Conservation (phyloP, 2,329 filamentous ascomycete species). For the Colletotrichum sp. region DNA sequence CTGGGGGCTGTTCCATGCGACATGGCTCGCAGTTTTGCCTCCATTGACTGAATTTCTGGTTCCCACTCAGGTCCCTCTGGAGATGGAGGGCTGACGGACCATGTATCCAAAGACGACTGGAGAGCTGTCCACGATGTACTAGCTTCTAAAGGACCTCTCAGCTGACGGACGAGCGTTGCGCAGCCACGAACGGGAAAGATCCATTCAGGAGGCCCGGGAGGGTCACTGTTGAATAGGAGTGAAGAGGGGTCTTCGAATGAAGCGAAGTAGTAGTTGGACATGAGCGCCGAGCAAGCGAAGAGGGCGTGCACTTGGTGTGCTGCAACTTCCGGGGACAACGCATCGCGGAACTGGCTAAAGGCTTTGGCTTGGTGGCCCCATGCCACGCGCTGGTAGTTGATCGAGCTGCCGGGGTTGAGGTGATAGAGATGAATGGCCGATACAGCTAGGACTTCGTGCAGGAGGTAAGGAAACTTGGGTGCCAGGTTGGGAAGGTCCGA, state of each 20-base stretch:
- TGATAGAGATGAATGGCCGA: background rate
- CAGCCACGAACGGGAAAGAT: background rate
- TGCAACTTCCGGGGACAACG: background rate
- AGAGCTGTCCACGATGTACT: background rate
- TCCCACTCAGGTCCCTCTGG: background rate
- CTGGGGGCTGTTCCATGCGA: fast-evolving
- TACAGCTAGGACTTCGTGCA: background rate
- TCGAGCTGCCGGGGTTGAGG: background rate
- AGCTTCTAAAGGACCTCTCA: background rate
- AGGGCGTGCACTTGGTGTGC: background rate
- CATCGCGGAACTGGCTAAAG: background rate
- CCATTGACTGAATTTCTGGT: background rate
- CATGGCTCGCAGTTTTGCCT: fast-evolving
- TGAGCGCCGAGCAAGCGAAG: background rate
- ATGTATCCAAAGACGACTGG: background rate
- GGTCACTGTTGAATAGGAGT: background rate
- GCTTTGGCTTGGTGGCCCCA: background rate
- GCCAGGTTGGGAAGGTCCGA: background rate
- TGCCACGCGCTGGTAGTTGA: background rate
- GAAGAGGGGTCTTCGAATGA: background rate
- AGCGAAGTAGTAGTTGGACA: background rate
- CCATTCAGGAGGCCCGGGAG: background rate
- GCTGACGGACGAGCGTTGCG: background rate
- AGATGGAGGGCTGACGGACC: background rate
- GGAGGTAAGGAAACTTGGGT: background rate